Conservation (phyloP, 2,329 filamentous ascomycete genomes). For the Colletotrichum coccodes region DNA sequence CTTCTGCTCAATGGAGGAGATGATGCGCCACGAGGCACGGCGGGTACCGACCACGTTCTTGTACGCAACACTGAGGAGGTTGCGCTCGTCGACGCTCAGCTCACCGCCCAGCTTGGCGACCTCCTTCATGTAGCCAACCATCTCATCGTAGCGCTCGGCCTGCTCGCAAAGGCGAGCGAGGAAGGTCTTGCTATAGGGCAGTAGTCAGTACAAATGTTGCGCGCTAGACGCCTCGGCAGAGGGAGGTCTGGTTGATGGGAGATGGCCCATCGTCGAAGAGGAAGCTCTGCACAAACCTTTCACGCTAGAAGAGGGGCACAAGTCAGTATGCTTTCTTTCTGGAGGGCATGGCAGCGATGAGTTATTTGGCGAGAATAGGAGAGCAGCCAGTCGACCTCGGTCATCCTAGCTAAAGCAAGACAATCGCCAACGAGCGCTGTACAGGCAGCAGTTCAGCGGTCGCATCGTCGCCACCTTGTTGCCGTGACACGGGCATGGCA, state of each 20-base stretch:
- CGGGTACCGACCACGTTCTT: conserved; percentile 99
- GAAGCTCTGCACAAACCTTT: conserved; percentile 64
- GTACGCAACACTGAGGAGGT: conserved; percentile 98
- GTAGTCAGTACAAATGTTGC: conserved; percentile 25
- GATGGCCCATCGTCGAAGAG: conserved; percentile 19
- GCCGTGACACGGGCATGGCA: conserved; percentile 18
- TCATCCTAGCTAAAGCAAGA: neutral
- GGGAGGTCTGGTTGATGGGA: conserved; percentile 19
- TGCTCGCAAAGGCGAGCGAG: conserved; percentile 99
- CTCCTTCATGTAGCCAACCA: conserved; percentile 99
- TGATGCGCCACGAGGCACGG: conserved; percentile 99
- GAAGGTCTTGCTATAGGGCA: conserved; percentile 89
- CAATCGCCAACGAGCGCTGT: neutral
- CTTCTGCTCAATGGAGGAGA: conserved; percentile 99
- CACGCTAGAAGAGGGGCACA: conserved; percentile 63
- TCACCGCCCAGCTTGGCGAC: conserved; percentile 88
- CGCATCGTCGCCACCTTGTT: conserved; percentile 7
- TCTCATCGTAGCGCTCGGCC: conserved; percentile 99
- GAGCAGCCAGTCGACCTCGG: neutral
- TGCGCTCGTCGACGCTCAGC: conserved; percentile 96
- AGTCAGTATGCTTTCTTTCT: conserved; percentile 44
- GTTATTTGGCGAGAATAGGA: conserved; percentile 16
- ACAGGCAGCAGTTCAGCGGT: neutral
- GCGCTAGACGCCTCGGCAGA: conserved; percentile 21
- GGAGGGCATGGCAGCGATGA: conserved; percentile 1